Evolutionary conservation across 768 basidiomycete species (phyloP).

Genomic region (Hydnomerulius pinastri): DNA sequence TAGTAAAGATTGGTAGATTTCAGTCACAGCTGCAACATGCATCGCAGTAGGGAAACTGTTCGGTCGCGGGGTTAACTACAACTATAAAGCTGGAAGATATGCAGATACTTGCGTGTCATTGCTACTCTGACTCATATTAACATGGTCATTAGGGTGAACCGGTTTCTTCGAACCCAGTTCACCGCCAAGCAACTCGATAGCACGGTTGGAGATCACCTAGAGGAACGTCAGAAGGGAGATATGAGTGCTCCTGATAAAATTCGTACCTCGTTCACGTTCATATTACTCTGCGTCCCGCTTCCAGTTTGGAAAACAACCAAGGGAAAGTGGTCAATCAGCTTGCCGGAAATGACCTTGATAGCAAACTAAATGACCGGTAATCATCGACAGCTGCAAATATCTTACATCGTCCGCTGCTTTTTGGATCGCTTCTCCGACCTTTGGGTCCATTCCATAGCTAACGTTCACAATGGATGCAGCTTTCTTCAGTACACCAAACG

Average conservation of each 20-base stretch:
- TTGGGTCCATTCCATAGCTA: constrained; percentile 86
- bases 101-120: constrained; percentile 83
- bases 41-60: constrained; percentile 96
- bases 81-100: neutral
- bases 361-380: constrained; percentile 2
- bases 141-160: constrained; percentile 99
- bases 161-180: constrained; percentile 95
- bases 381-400: neutral
- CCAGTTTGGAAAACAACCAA: constrained; percentile 99
- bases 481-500: constrained; percentile 97
- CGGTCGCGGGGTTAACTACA: neutral
- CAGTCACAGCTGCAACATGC: constrained; percentile 95
- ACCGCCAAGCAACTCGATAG: constrained; percentile 95
- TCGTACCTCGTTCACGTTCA: constrained; percentile 94
- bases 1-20: constrained; percentile 75
- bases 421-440: constrained; percentile 86
- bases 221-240: neutral
- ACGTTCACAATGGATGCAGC: constrained; percentile 92
- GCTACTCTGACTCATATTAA: constrained; percentile 98
- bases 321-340: constrained; percentile 94
- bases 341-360: constrained; percentile 88
- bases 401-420: constrained; percentile 90
- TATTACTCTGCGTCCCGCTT: constrained; percentile 98
- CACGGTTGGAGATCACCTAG: constrained; percentile 96
- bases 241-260: neutral